Percentiles rank a stretch among this genome's conserved stretches.
Conservation (phyloP, 176 grass and related monocot species). For the Eleusine coracana region DNA sequence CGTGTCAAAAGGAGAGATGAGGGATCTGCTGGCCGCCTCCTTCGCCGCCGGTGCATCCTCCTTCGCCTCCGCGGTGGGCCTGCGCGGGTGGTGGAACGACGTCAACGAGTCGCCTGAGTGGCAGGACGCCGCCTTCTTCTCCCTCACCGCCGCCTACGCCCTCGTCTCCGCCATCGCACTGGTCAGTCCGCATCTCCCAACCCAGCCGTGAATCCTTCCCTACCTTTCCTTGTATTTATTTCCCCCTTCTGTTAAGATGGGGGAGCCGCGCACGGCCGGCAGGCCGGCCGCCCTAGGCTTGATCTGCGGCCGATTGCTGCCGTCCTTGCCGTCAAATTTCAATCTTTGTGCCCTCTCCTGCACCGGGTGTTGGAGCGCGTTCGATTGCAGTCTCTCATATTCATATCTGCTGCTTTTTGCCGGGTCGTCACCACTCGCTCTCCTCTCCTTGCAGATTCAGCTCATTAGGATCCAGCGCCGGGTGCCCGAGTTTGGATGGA, state of each 20-base stretch:
- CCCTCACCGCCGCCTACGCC: slow-evolving; percentile 80
- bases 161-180: slow-evolving; percentile 83
- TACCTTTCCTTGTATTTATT: not conserved
- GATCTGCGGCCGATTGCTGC: slow-evolving; percentile 17
- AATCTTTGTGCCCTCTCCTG: not conserved
- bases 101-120: slow-evolving; percentile 73
- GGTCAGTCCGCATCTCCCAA: slow-evolving; percentile 32
- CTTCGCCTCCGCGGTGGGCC: not conserved
- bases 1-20: slow-evolving; percentile 1
- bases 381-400: slow-evolving; percentile 18
- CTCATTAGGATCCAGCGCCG: slow-evolving; percentile 79
- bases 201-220: not conserved
- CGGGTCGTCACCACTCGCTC: not conserved
- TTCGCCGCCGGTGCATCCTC: not conserved
- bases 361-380: not conserved
- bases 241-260: not conserved
- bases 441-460: slow-evolving; percentile 66
- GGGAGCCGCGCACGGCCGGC: not conserved
- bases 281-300: not conserved
- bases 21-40: slow-evolving; percentile 34
- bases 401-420: not conserved
- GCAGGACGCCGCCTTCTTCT: slow-evolving; percentile 89
- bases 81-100: slow-evolving; percentile 71
- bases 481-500: slow-evolving; percentile 97
- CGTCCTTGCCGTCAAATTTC: not conserved